These are phyloP conservation scores for Aspergillus piperis DNA, from an alignment of 2,329 filamentous ascomycete species.

Conservation along the genomic window DNA sequence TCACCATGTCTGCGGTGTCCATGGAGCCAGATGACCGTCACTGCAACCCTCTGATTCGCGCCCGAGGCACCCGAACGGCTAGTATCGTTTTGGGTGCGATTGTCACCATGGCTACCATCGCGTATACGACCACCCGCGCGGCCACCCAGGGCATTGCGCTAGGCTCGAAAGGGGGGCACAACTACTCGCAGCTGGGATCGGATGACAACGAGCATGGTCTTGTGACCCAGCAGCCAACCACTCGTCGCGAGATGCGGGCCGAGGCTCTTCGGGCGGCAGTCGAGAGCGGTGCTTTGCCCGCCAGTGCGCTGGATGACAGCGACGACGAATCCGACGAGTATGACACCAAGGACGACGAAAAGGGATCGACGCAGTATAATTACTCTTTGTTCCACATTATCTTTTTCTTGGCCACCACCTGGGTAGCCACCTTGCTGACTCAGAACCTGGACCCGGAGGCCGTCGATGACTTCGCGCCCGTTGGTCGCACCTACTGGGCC, in stretches of 20 bases:
- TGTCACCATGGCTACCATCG: conserved; percentile 93
- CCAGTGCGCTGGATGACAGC: conserved; percentile 78
- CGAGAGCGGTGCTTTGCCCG: conserved; percentile 87
- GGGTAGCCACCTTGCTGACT: conserved; percentile 88
- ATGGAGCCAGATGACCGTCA: conserved; percentile 96
- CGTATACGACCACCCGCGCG: conserved; percentile 94
- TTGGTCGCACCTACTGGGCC: conserved; percentile 93
- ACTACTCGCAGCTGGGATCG: conserved; percentile 62
- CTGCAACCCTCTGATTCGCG: conserved; percentile 87
- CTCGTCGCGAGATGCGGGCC: conserved; percentile 85
- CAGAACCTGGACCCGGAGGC: conserved; percentile 72
- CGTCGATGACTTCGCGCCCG: conserved; percentile 77
- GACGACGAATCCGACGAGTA: conserved; percentile 63
- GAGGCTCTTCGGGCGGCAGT: conserved; percentile 89
- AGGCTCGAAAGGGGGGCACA: conserved; percentile 53
- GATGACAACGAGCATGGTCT: conserved; percentile 81
- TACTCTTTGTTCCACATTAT: conserved; percentile 96
- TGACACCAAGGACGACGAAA: conserved; percentile 80
- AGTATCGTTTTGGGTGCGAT: conserved; percentile 91
- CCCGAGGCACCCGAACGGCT: conserved; percentile 82
- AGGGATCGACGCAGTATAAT: conserved; percentile 87
- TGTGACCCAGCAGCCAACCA: conserved; percentile 79
- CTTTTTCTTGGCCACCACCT: conserved; percentile 93
- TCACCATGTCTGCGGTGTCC: conserved; percentile 96
- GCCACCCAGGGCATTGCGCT: conserved; percentile 77